Evolutionary conservation across 2,329 filamentous ascomycete genomes (phyloP), one percentile per base, ranked within the genome.

Genomic region (Ophiostoma fasciatum): DNA sequence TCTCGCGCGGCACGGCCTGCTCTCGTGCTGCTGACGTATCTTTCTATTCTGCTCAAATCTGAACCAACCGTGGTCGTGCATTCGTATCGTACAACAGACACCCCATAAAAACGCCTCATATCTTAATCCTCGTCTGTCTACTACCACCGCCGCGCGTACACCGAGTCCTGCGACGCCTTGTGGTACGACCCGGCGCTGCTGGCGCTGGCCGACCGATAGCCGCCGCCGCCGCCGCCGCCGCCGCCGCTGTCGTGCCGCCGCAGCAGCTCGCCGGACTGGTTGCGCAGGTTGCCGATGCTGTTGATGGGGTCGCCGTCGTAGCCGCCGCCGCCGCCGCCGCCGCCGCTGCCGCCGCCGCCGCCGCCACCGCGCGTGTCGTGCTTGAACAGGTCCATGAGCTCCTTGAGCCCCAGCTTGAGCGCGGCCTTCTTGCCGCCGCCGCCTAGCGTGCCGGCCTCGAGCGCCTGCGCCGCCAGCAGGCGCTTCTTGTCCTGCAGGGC

Each of bases 401-500:
- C 90, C 52, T 85, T 78, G 72, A 96, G 78, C 32, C 79, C 83
- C 33, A 98, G 66, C 61, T 94, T 94, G 53, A 82, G 74, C 13
- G 76, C 46, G 9, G 45, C 41, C 47, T 55, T 55, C 51, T 73
- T 72, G 43, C 67, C 35, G 27, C 28, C 17, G 30, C 30, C 20
- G n/a, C 27, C 27, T 21, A 4, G 19, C 53, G 75, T 72, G 45
- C 75, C 78, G 43, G 77, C 76, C 56, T 94, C 90, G 40, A 98
- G 90, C 11, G 90, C 83, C 42, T 87, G 78, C 50, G 84, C 78
- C n/a, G 90, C 88, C 11, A 98, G 70, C 48, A 84, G 74, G 10
- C 90, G 75, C 62, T 98, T 98, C 58, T 85, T 84, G 44, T 94
- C 80, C 58, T 98, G 90, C 17, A 98, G 70, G 42, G 82, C 83